phyloP scores from a whole-genome alignment of 1,284 basidiomycete genomes.

The Paramarasmius palmivorus region DNA sequence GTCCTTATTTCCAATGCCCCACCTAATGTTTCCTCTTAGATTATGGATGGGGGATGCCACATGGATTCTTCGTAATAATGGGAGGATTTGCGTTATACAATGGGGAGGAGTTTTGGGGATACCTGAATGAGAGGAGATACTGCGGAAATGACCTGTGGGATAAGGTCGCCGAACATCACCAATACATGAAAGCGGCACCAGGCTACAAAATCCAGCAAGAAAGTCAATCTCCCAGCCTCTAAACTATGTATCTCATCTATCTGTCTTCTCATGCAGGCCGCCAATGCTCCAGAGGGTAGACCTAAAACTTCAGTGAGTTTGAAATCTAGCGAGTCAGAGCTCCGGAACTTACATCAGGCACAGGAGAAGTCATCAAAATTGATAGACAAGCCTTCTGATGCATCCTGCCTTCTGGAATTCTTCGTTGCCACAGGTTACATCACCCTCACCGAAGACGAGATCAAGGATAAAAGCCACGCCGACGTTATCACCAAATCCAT shows the following conservation, averaged over 20 bases:
- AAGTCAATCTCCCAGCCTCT: too few species aligned
- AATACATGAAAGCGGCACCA: too few species aligned
- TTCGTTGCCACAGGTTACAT: background rate
- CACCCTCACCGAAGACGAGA: background rate
- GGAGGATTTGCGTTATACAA: background rate
- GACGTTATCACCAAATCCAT: background rate
- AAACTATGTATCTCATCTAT: too few species aligned
- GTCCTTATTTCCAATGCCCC: too few species aligned
- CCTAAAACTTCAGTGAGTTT: too few species aligned
- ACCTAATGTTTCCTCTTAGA: background rate
- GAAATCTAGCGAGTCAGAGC: too few species aligned
- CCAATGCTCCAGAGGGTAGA: too few species aligned
- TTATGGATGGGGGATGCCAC: background rate
- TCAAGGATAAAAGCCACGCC: background rate
- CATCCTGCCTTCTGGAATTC: background rate
- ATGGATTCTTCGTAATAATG: background rate
- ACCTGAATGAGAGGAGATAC: background rate
- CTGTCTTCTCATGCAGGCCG: too few species aligned
- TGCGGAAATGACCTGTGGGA: background rate
- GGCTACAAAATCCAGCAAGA: too few species aligned
- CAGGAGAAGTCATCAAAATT: background rate
- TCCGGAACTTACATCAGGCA: background rate
- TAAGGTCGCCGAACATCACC: background rate
- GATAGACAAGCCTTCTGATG: background rate
- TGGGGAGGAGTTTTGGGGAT: background rate